Base-by-base conservation (phyloP, 305 asterid species). In the Lippia alba region DNA sequence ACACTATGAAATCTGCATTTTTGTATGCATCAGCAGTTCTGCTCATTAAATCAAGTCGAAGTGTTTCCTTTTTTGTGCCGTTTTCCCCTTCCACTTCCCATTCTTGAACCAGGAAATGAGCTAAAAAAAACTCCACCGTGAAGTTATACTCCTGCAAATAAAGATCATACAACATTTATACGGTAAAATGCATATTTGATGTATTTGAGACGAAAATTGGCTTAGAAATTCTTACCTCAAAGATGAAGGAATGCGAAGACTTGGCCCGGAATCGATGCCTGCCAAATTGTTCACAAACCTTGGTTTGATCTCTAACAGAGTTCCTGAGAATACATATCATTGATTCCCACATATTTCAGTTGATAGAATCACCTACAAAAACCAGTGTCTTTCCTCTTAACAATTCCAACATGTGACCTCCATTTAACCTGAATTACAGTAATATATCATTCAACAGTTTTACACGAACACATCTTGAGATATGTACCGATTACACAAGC, bases 341-440 rank as follows among this genome's bases (percentile, higher is more conserved):
- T 46, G 92, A 89, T 69, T 89, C 96, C 96, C 96, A 89, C 96
- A 89, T 89, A 39, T 89, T 89, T 41, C 96, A 81, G 24, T 89
- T 89, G 17, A 89, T 46, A 18, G 96, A 88, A 36, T 36, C 41
- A 36, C 41, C 41, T 4, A 36, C 41, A 36, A 36, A 36, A 36
- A 4, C 41, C 6, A 88, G 36, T 49, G 86, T 64, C 40, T 86
- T 86, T 15, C 96, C 90, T 70, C 83, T 89, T 78, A 89, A 46
- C 67, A 83, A 32, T 66, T 86, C 86, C 86, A 89, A 74, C 90
- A 89, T 82, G 41, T 75, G 82, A 4, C 81, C 75, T 41, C 86
- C 91, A 79, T 84, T 71, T 78, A 89, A 70, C 84, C 92, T 86
- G 30, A 24, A 24, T 24, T 24, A 24, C 30, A 24, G 30, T 24